Evolutionary conservation across 495 filamentous ascomycete species (phyloP).

Genomic region (Lichina pygmaea): DNA sequence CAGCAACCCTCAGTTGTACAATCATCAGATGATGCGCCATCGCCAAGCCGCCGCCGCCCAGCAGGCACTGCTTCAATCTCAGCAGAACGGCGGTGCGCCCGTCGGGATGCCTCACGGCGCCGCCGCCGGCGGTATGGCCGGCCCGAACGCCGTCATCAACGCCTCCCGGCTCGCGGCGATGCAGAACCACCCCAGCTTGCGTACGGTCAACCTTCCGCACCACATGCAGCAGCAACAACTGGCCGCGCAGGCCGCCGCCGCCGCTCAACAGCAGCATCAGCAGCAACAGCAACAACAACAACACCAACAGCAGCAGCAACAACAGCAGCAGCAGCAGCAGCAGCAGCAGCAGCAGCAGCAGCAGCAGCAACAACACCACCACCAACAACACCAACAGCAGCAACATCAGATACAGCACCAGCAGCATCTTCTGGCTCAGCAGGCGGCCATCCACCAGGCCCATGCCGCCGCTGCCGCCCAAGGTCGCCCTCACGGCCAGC

Average conservation of each 20-base stretch:
- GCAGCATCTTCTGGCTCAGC: slow-evolving; percentile 15
- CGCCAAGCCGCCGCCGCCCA: not conserved
- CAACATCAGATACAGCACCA: slow-evolving; percentile 15
- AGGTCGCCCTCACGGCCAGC: too few relatives aligned
- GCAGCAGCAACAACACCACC: slow-evolving; percentile 8
- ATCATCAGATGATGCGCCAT: slow-evolving; percentile 2
- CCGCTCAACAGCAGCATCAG: slow-evolving; percentile 17
- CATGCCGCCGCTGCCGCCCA: slow-evolving; percentile 6
- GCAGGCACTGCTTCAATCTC: not conserved
- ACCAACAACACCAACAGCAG: slow-evolving; percentile 11
- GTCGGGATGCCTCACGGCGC: not conserved
- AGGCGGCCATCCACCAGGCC: slow-evolving; percentile 1
- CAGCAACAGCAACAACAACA: slow-evolving; percentile 15
- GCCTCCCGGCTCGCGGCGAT: not conserved
- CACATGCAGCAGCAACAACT: slow-evolving; percentile 4
- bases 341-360: slow-evolving; percentile 17
- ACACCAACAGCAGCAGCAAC: slow-evolving; percentile 7
- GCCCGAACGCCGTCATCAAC: not conserved
- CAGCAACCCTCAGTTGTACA: not conserved
- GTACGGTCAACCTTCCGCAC: not conserved
- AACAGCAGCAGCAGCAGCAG: slow-evolving; percentile 15
- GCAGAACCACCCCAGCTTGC: slow-evolving; percentile 2
- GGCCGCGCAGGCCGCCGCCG: slow-evolving; percentile 1
- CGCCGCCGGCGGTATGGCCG: not conserved
- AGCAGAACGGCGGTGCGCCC: slow-evolving; percentile 1